A percentile compares a stretch with the other conserved stretches of the same genome.
phyloP scores from a whole-genome alignment of 1,284 basidiomycete genomes.

The Mycena sp. region DNA sequence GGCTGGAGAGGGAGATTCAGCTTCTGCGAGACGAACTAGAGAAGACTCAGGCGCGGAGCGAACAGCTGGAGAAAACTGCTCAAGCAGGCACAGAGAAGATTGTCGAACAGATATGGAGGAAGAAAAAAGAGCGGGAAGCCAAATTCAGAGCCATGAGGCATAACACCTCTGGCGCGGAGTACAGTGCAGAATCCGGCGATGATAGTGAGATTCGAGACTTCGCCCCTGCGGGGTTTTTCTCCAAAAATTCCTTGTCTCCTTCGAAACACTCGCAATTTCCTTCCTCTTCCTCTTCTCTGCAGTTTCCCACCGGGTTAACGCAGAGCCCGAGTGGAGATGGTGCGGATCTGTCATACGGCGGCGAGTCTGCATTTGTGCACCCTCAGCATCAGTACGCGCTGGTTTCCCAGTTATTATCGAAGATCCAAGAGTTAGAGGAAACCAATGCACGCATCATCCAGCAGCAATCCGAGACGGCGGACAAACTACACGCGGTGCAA shows the following conservation, averaged over 20 bases:
- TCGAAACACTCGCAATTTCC: slow-evolving; percentile 26
- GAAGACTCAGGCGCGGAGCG: slow-evolving; percentile 70
- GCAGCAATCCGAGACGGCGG: slow-evolving; percentile 70
- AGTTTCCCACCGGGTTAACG: neutral
- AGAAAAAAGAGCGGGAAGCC: slow-evolving; percentile 65
- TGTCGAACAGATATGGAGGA: slow-evolving; percentile 56
- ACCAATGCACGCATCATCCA: slow-evolving; percentile 76
- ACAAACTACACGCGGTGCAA: slow-evolving; percentile 72
- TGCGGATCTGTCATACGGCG: slow-evolving; percentile 12
- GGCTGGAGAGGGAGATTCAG: slow-evolving; percentile 81
- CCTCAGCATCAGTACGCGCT: slow-evolving; percentile 60
- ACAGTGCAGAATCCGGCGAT: slow-evolving; percentile 29
- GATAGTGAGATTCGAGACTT: slow-evolving; percentile 60
- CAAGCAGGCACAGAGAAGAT: slow-evolving; percentile 51
- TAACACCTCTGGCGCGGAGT: neutral
- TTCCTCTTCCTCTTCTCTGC: neutral
- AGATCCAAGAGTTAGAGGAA: slow-evolving; percentile 82
- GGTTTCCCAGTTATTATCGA: slow-evolving; percentile 76
- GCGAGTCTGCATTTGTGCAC: slow-evolving; percentile 25
- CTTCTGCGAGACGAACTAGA: slow-evolving; percentile 78
- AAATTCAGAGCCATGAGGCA: slow-evolving; percentile 57
- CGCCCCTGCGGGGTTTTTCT: slow-evolving; percentile 62
- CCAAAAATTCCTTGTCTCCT: slow-evolving; percentile 43
- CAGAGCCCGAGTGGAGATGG: neutral
- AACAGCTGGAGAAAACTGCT: slow-evolving; percentile 74